Percentiles rank a stretch among this genome's conserved stretches.
phyloP scores from a whole-genome alignment of 2,329 filamentous ascomycete species.

The Alternaria sp. region DNA sequence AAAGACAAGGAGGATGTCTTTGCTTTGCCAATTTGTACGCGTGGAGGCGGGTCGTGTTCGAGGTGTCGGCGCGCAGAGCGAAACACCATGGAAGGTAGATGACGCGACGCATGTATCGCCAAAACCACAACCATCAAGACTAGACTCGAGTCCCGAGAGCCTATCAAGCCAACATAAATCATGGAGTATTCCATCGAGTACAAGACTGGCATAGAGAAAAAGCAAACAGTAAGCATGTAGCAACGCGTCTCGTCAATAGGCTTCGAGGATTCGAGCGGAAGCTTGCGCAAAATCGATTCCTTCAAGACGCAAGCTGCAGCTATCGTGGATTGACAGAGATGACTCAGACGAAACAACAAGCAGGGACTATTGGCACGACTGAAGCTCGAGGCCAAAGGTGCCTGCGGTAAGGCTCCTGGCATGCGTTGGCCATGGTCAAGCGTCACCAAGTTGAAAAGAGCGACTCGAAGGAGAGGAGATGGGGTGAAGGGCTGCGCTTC shows the following conservation, averaged over 20 bases:
- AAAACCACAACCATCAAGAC: background rate
- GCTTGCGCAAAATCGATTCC: background rate
- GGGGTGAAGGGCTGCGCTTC: constrained; percentile 22
- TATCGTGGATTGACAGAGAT: background rate
- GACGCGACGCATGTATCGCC: background rate
- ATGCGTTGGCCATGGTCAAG: background rate
- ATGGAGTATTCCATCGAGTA: background rate
- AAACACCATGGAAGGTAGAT: background rate
- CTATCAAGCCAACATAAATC: background rate
- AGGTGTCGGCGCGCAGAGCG: background rate
- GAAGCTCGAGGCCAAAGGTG: background rate
- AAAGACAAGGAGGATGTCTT: background rate
- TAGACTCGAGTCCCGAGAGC: background rate
- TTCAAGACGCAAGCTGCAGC: background rate
- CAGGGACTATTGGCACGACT: background rate
- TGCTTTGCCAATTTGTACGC: background rate
- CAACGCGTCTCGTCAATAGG: background rate
- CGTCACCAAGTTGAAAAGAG: background rate
- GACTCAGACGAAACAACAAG: background rate
- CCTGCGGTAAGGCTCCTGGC: background rate
- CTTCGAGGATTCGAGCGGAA: background rate
- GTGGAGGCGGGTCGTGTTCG: background rate
- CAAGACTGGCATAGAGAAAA: background rate
- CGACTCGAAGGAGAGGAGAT: constrained; percentile 14
- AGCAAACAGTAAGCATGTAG: background rate